Evolutionary conservation across 2,329 filamentous ascomycete species (phyloP), one percentile per base, ranked within the genome.

Genomic region (Pseudogymnoascus sp.): DNA sequence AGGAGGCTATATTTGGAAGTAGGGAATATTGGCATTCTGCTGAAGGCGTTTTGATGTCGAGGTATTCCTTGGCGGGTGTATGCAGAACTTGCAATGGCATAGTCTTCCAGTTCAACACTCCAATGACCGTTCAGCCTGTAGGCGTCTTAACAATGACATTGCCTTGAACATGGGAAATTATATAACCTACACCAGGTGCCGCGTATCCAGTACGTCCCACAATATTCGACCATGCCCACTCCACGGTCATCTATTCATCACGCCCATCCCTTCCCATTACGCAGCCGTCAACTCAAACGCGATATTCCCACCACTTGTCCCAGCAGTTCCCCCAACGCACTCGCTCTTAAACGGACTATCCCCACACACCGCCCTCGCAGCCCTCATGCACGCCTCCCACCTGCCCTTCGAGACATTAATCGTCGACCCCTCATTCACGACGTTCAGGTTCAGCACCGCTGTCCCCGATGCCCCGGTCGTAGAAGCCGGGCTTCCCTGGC

Each of bases 301-400:
- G 12, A 70, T 65, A 63, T 69, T 65, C 3, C 66, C 68, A 25
- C 64, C 61, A 60, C 60, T 65, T 14, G 69, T 68, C 23, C 69
- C 68, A 19, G 49, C 28, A 5, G 49, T 55, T 22, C 49, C 49
- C 11, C 68, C 68, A 60, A 70, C 63, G 41, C 69, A 71, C 25
- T 66, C 68, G 58, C 65, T 68, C 7, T 62, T 66, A 22, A 70
- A 70, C 5, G 62, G 62, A 5, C 64, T 62, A 38, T 65, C 64
- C 3, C 65, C 65, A 58, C 68, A 71, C 1, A 66, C 64, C 3
- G 68, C 69, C 22, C 63, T 59, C 1, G 81, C 82, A 14, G 82
- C 82, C 41, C 79, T 76, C 60, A 84, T 76, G 68, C 82, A 84
- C 60, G 76, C 74, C 71, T 83, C 79, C 81, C 82, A 82, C 23